Evolutionary conservation across 257 asterid genomes (phyloP).

Genomic region (Haberlea rhodopensis): DNA sequence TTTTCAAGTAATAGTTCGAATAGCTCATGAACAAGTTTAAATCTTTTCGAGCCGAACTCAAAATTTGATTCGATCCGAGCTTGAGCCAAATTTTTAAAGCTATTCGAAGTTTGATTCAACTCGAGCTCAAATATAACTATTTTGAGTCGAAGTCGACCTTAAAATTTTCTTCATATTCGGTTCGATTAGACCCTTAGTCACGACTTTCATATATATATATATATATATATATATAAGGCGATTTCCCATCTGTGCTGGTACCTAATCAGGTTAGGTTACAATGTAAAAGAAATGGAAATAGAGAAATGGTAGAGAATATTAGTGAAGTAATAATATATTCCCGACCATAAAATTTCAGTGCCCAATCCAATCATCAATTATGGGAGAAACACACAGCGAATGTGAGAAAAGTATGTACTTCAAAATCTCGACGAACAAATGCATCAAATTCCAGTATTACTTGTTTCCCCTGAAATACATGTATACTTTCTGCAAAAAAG

Average conservation of each 20-base stretch:
- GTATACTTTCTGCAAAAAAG: slow-evolving; percentile 73
- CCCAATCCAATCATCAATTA: neutral
- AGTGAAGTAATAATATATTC: neutral
- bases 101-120: too few relatives aligned
- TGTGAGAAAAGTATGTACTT: slow-evolving; percentile 25
- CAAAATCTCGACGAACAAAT: slow-evolving; percentile 26
- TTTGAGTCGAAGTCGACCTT: too few relatives aligned
- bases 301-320: neutral
- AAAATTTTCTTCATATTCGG: too few relatives aligned
- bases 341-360: neutral
- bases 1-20: too few relatives aligned
- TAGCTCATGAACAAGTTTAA: too few relatives aligned
- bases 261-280: neutral
- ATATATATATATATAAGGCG: too few relatives aligned
- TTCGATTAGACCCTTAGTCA: too few relatives aligned
- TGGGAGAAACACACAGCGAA: slow-evolving; percentile 8
- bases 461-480: slow-evolving; percentile 78
- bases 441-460: slow-evolving; percentile 35
- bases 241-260: neutral
- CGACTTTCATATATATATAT: too few relatives aligned
- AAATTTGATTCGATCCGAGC: too few relatives aligned
- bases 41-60: too few relatives aligned
- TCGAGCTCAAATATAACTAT: too few relatives aligned
- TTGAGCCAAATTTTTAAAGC: too few relatives aligned
- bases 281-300: neutral